Conservation (phyloP, 2,329 filamentous ascomycete genomes). For the Rutstroemia sp. region DNA sequence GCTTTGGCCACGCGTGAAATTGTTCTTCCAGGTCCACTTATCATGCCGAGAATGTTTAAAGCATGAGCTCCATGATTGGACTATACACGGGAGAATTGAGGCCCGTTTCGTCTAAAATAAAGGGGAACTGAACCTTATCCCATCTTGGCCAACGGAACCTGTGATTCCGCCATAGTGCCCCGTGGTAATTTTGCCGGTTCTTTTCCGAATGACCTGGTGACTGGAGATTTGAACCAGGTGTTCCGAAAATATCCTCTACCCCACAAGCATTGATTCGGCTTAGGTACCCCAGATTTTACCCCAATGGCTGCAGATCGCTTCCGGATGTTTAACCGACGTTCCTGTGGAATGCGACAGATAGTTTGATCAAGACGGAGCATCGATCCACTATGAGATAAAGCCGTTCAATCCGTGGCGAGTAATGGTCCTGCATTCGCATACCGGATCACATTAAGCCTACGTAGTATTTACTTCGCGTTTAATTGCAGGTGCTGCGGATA, state of each 20-base stretch:
- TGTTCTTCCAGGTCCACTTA: too few relatives aligned
- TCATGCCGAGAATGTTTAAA: too few relatives aligned
- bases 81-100: too few relatives aligned
- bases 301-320: background rate
- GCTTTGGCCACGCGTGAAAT: too few relatives aligned
- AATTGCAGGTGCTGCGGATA: background rate
- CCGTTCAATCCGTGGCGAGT: background rate
- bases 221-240: background rate
- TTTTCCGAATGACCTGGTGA: background rate
- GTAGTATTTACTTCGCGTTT: background rate
- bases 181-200: background rate
- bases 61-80: too few relatives aligned
- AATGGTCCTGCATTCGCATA: background rate
- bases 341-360: background rate
- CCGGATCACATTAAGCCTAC: background rate
- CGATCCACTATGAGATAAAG: background rate
- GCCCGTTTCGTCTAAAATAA: too few relatives aligned
- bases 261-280: background rate
- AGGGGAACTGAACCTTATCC: too few relatives aligned
- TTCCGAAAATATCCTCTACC: background rate
- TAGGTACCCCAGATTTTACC: conserved; percentile 1
- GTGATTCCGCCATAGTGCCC: background rate
- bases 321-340: conserved; percentile 4
- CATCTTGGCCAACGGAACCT: too few relatives aligned
- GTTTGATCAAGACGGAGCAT: background rate